These are phyloP conservation scores for Aspergillus brasiliensis DNA, from an alignment of 2,329 filamentous ascomycete genomes.

Conservation along the genomic window DNA sequence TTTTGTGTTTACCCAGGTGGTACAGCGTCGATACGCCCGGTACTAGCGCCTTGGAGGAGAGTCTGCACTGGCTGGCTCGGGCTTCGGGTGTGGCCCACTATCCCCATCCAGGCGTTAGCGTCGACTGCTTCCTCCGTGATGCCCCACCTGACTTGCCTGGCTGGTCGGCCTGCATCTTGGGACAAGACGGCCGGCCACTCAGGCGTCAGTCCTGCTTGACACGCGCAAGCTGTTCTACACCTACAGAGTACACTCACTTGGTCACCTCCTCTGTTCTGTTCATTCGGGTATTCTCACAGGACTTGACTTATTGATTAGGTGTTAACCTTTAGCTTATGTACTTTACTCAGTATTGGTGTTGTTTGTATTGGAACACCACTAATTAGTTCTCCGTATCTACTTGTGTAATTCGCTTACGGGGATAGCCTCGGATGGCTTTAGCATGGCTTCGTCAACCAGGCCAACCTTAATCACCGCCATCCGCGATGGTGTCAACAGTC, in stretches of 20 bases:
- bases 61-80: constrained; percentile 1
- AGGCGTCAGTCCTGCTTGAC: neutral
- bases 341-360: neutral
- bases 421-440: too few species aligned
- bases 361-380: neutral
- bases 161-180: constrained; percentile 14
- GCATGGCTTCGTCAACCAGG: neutral
- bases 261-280: too few species aligned
- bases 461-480: neutral
- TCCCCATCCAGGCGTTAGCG: neutral
- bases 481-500: neutral
- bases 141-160: constrained; percentile 10
- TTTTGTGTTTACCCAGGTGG: neutral
- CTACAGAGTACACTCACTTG: too few species aligned
- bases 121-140: neutral
- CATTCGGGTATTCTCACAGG: too few species aligned
- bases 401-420: too few species aligned
- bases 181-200: neutral
- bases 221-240: neutral
- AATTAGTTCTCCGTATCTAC: neutral
- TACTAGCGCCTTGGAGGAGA: neutral
- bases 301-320: too few species aligned
- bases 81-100: constrained; percentile 1
- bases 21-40: neutral
- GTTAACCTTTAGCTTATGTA: too few species aligned